Evolutionary conservation across 163 green algal species (phyloP).

Genomic region (Volvox carteri): DNA sequence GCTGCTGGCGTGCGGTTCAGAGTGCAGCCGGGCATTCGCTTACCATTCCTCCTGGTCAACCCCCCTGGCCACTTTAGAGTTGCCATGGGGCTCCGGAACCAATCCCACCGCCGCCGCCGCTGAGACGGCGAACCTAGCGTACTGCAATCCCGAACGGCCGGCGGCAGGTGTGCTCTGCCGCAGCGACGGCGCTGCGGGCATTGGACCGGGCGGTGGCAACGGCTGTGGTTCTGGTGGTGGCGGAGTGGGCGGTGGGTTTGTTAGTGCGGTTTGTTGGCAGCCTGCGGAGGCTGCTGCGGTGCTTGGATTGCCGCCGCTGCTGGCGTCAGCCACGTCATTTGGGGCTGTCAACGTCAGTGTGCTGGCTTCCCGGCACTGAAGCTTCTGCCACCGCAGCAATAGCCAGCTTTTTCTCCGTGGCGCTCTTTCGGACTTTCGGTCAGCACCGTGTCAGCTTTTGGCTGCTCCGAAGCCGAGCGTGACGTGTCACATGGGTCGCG

Average conservation of each 20-base stretch:
- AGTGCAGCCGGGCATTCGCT: constrained; percentile 64
- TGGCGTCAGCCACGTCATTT: constrained; percentile 28
- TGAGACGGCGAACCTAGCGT: neutral
- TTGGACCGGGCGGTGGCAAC: neutral
- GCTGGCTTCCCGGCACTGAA: constrained; percentile 4
- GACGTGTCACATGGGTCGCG: too few relatives aligned
- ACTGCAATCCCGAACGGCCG: neutral
- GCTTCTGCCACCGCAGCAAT: too few relatives aligned
- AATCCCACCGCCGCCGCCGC: neutral
- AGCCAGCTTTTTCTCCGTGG: too few relatives aligned
- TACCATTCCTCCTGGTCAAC: constrained; percentile 73
- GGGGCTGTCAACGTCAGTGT: constrained; percentile 25
- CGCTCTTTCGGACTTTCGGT: too few relatives aligned
- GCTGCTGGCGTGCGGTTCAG: constrained; percentile 80
- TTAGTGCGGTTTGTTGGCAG: constrained; percentile 55
- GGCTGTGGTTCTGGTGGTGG: neutral
- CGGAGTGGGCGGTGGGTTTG: neutral
- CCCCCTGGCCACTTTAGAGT: constrained; percentile 53
- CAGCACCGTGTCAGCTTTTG: too few relatives aligned
- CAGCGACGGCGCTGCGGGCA: neutral
- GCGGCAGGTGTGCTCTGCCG: too few relatives aligned
- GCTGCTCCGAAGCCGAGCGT: too few relatives aligned
- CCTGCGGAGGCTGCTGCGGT: constrained; percentile 13
- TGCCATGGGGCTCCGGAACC: neutral
- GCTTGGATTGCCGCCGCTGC: constrained; percentile 41